Evolutionary conservation across 345 rosid species (phyloP).

Genomic region (Fremontodendron californicum): DNA sequence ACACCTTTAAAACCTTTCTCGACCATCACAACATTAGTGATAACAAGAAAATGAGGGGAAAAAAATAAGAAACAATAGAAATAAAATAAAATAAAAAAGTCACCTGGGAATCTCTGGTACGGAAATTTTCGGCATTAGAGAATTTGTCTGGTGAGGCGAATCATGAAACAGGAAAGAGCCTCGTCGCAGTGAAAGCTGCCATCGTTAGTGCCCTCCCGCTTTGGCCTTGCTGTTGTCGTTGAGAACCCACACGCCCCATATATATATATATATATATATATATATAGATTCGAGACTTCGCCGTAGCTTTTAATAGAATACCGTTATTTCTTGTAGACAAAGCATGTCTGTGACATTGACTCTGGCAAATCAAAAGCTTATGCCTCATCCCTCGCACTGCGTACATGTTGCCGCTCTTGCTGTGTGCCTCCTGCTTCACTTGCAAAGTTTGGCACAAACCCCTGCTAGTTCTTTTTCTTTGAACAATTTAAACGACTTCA

Average conservation of each 20-base stretch:
- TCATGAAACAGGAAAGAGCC: constrained; percentile 88
- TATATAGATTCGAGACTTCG: too few relatives aligned
- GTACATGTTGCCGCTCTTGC: constrained; percentile 1
- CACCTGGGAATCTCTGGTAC: constrained; percentile 54
- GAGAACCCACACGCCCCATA: constrained; percentile 22
- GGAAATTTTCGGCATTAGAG: constrained; percentile 63
- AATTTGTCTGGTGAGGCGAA: constrained; percentile 73
- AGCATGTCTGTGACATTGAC: not conserved
- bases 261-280: too few relatives aligned
- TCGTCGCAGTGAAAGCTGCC: constrained; percentile 93
- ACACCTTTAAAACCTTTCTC: constrained; percentile 35
- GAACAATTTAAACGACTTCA: not conserved
- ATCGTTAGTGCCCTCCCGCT: constrained; percentile 78
- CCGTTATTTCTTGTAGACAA: not conserved
- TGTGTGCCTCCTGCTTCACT: not conserved
- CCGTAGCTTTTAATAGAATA: not conserved
- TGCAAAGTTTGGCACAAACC: not conserved
- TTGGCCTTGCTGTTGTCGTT: constrained; percentile 18
- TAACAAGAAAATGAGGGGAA: not conserved
- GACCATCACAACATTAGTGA: not conserved
- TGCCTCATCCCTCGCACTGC: not conserved
- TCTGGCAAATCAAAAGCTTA: not conserved
- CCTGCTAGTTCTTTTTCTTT: not conserved
- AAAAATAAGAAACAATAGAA: not conserved
- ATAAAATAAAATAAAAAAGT: not conserved